These are phyloP conservation scores for Acacia crassicarpa DNA, from an alignment of 306 rosid species.

Conservation along the genomic window DNA sequence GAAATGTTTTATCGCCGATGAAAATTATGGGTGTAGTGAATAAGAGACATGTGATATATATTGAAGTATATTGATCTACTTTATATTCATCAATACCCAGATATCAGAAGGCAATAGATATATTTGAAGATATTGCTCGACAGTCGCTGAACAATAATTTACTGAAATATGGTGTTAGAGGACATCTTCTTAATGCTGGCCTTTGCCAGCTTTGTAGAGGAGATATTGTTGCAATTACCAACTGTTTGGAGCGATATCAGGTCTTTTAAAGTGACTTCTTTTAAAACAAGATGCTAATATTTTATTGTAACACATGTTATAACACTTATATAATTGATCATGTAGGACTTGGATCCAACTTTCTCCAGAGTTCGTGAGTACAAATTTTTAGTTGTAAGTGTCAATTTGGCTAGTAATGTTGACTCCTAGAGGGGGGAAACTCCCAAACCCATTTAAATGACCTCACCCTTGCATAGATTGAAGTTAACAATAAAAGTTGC, in stretches of 20 bases:
- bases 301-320: not conserved
- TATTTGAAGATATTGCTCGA: conserved; percentile 80
- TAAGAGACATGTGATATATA: conserved; percentile 11
- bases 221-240: conserved; percentile 76
- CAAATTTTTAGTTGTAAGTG: conserved; percentile 53
- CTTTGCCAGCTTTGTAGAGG: conserved; percentile 79
- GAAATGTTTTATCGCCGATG: not conserved
- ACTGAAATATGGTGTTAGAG: conserved; percentile 94
- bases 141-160: conserved; percentile 76
- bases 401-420: not conserved
- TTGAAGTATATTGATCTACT: conserved; percentile 15
- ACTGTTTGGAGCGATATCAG: conserved; percentile 87
- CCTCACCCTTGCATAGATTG: not conserved
- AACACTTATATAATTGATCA: conserved; percentile 22
- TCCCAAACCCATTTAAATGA: not conserved
- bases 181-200: conserved; percentile 95
- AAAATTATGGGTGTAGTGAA: not conserved
- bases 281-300: conserved; percentile 2
- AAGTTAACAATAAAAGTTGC: not conserved
- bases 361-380: conserved; percentile 53
- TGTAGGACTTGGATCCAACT: conserved; percentile 61
- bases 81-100: conserved; percentile 42
- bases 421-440: not conserved
- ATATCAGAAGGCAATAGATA: conserved; percentile 74
- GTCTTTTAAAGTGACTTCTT: conserved; percentile 25